A percentile compares a stretch with the other conserved stretches of the same genome.
Evolutionary conservation across 805 yeast species (phyloP).

Genomic region (Dipodascus albidus): DNA sequence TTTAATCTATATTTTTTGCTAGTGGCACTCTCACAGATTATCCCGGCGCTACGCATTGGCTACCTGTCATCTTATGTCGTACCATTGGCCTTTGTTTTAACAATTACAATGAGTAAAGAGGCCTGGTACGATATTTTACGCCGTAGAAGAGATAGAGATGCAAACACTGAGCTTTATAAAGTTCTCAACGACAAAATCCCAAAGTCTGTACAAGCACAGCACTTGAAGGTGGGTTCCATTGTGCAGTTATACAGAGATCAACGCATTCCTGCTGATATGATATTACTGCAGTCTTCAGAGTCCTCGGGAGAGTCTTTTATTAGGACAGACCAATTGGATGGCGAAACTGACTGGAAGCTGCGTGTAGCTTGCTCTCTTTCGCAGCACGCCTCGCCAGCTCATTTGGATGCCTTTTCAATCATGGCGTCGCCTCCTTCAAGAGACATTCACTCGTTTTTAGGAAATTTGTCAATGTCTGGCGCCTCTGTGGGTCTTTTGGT

Average conservation of each 20-base stretch:
- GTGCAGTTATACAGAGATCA: constrained; percentile 68
- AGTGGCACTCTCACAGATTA: constrained; percentile 87
- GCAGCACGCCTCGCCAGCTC: constrained; percentile 40
- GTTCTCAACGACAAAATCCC: constrained; percentile 32
- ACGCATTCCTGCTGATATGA: constrained; percentile 89
- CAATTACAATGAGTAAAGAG: constrained; percentile 91
- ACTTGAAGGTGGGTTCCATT: constrained; percentile 76
- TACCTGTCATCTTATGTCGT: constrained; percentile 86
- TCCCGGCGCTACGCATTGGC: constrained; percentile 86
- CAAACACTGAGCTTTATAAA: constrained; percentile 73
- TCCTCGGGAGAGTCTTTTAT: constrained; percentile 77
- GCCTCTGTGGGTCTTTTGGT: constrained; percentile 49
- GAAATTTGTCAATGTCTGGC: constrained; percentile 51
- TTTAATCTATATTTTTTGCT: constrained; percentile 84
- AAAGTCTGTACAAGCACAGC: constrained; percentile 37
- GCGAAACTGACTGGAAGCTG: constrained; percentile 98
- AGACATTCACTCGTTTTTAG: constrained; percentile 70
- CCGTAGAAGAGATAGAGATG: constrained; percentile 80
- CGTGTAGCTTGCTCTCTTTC: constrained; percentile 68
- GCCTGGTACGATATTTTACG: constrained; percentile 90
- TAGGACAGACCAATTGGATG: constrained; percentile 95
- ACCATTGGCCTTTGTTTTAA: constrained; percentile 84
- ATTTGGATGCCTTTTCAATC: constrained; percentile 34
- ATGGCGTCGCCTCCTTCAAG: constrained; percentile 70
- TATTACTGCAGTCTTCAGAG: constrained; percentile 75